These are phyloP conservation scores for Lasiodiplodia sp. DNA, from an alignment of 2,329 filamentous ascomycete genomes.

Conservation along the genomic window DNA sequence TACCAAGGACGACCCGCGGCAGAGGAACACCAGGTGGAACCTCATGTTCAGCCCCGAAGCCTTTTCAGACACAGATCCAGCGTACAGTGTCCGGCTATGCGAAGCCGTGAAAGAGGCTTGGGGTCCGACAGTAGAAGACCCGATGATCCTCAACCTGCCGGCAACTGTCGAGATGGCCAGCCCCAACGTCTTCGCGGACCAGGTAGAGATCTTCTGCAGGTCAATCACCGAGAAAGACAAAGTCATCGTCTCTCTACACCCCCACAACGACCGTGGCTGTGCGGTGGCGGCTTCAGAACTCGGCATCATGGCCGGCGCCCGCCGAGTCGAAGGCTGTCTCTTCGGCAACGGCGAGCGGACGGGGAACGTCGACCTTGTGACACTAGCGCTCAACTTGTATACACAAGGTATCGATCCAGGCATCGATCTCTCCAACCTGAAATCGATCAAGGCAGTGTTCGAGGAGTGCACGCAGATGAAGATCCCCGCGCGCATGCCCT, in stretches of 20 bases:
- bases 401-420: slow-evolving; percentile 86
- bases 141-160: slow-evolving; percentile 95
- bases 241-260: slow-evolving; percentile 86
- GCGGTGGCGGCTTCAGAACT: slow-evolving; percentile 89
- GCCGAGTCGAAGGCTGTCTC: slow-evolving; percentile 90
- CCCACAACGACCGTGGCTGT: slow-evolving; percentile 92
- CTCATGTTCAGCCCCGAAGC: slow-evolving; percentile 86
- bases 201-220: slow-evolving; percentile 92
- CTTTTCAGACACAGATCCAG: slow-evolving; percentile 88
- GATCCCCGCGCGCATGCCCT: slow-evolving; percentile 86
- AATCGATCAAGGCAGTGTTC: slow-evolving; percentile 83
- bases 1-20: slow-evolving; percentile 76
- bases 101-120: slow-evolving; percentile 93
- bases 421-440: slow-evolving; percentile 91
- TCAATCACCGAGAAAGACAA: slow-evolving; percentile 85
- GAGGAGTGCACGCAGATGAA: slow-evolving; percentile 95
- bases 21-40: slow-evolving; percentile 69
- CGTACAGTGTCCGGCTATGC: slow-evolving; percentile 83
- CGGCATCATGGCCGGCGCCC: slow-evolving; percentile 93
- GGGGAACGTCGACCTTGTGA: slow-evolving; percentile 94
- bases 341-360: slow-evolving; percentile 96
- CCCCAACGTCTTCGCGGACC: slow-evolving; percentile 93
- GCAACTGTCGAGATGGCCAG: slow-evolving; percentile 95
- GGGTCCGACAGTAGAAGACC: slow-evolving; percentile 79
- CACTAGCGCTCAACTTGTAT: slow-evolving; percentile 90